These are phyloP conservation scores for Citrus inodora DNA, from an alignment of 345 rosid species.

Conservation along the genomic window DNA sequence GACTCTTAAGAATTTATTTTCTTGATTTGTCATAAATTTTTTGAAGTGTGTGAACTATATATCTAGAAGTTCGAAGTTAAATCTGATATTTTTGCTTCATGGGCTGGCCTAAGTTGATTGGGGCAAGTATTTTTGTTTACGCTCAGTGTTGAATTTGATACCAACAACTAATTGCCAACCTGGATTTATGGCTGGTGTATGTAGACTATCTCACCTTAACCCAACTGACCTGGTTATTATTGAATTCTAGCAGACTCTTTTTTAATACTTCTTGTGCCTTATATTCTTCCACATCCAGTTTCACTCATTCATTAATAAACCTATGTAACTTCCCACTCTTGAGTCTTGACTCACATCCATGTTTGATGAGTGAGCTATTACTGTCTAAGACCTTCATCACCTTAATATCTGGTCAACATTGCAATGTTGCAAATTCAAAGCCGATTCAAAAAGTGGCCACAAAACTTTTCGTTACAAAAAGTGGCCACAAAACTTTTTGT, in stretches of 20 bases:
- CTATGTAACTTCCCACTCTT: no score
- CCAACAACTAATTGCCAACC: neutral
- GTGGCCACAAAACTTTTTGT: neutral
- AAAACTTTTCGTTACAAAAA: neutral
- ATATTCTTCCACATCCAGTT: neutral
- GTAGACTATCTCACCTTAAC: neutral
- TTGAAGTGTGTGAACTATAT: neutral
- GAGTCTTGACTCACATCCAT: no score
- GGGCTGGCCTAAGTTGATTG: neutral
- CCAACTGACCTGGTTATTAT: neutral
- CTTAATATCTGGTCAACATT: neutral
- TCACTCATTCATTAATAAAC: neutral
- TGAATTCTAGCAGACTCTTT: neutral
- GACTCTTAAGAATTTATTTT: neutral
- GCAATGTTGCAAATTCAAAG: neutral
- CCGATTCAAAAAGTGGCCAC: neutral
- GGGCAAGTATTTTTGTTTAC: neutral
- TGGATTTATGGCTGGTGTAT: neutral
- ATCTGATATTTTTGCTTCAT: neutral
- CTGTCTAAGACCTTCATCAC: neutral
- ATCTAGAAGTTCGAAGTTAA: neutral
- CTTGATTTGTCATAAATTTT: neutral
- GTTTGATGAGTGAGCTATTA: neutral
- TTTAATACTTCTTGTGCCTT: neutral
- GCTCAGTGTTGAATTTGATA: neutral